A percentile compares a stretch with the other conserved stretches of the same genome.
These are phyloP conservation scores for Colletotrichum caudatum DNA, from an alignment of 2,329 filamentous ascomycete genomes.

Conservation along the genomic window DNA sequence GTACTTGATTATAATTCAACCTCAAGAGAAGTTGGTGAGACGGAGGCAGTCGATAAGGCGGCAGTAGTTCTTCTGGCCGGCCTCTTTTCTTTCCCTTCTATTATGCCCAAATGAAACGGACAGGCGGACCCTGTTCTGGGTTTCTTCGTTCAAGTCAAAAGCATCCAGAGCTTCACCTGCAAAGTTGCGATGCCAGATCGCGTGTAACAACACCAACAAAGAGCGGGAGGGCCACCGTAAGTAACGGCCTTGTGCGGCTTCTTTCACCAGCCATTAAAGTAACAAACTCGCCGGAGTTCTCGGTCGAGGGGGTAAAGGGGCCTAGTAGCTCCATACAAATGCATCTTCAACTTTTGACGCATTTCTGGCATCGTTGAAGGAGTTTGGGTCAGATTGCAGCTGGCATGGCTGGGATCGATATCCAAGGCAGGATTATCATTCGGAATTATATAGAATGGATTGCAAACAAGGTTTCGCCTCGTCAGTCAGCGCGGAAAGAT, in stretches of 20 bases:
- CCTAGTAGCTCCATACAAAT: constrained; percentile 30
- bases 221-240: not conserved
- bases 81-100: constrained; percentile 10
- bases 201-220: constrained; percentile 27
- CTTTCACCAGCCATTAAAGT: not conserved
- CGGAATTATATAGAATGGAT: constrained; percentile 17
- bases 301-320: not conserved
- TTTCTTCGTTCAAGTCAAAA: constrained; percentile 8
- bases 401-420: constrained; percentile 10
- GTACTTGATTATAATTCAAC: constrained; percentile 13
- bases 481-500: not conserved
- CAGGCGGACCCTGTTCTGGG: not conserved
- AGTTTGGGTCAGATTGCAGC: constrained; percentile 16
- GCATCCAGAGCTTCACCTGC: constrained; percentile 4
- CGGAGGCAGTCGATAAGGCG: not conserved
- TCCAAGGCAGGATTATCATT: constrained; percentile 6
- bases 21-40: not conserved
- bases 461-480: not conserved
- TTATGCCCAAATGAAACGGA: not conserved
- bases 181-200: constrained; percentile 38
- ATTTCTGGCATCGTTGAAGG: constrained; percentile 5
- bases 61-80: constrained; percentile 23
- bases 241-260: not conserved
- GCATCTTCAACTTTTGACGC: not conserved
- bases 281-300: constrained; percentile 5